Evolutionary conservation across 495 filamentous ascomycete species (phyloP).

Genomic region (Talaromyces stipitatus): DNA sequence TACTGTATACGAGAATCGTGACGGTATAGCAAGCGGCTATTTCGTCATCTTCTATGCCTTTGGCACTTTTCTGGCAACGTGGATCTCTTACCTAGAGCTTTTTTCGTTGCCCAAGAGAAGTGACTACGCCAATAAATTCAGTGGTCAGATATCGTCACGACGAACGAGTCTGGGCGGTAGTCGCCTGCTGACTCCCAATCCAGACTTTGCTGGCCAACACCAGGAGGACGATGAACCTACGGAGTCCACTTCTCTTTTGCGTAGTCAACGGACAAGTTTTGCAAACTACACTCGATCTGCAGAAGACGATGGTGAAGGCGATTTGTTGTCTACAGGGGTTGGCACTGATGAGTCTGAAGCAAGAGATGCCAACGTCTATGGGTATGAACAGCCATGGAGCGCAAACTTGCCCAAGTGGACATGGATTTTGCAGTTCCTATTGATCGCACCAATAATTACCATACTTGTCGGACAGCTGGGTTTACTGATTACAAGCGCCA

Average conservation of each 20-base stretch:
- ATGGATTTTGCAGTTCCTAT: constrained; percentile 80
- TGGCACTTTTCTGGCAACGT: constrained; percentile 63
- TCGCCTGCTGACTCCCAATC: constrained; percentile 22
- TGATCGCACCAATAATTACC: constrained; percentile 69
- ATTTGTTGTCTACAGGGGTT: constrained; percentile 7
- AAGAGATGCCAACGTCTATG: constrained; percentile 47
- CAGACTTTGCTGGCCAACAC: constrained; percentile 28
- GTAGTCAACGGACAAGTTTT: constrained; percentile 60
- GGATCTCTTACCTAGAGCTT: constrained; percentile 68
- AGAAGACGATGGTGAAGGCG: constrained; percentile 18
- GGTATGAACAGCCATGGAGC: constrained; percentile 83
- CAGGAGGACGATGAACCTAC: constrained; percentile 52
- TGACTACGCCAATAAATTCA: constrained; percentile 42
- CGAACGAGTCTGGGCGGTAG: constrained; percentile 36
- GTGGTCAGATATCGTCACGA: constrained; percentile 21
- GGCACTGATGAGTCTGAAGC: constrained; percentile 26
- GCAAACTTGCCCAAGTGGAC: constrained; percentile 67
- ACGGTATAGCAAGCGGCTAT: constrained; percentile 69
- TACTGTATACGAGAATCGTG: constrained; percentile 65
- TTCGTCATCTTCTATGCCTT: constrained; percentile 75
- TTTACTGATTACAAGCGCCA: constrained; percentile 61
- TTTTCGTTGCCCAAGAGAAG: constrained; percentile 68
- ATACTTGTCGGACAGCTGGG: constrained; percentile 66
- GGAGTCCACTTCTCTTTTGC: constrained; percentile 76
- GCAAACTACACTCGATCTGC: constrained; percentile 52